Base-by-base conservation (phyloP, 495 filamentous ascomycete species). In the Hypoxylon crocopeplum region DNA sequence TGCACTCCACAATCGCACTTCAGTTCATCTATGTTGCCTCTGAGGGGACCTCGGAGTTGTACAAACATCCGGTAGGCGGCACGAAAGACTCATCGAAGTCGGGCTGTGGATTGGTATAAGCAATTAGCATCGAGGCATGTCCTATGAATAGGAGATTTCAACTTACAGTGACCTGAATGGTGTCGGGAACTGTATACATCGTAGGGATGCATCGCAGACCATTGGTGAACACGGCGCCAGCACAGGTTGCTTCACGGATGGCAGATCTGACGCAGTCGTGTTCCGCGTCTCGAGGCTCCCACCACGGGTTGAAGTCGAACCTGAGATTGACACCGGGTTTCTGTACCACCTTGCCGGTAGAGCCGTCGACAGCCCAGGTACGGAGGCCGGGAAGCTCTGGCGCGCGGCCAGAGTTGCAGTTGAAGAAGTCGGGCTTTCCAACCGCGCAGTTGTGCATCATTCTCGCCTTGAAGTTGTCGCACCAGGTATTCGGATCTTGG, bases 241-340 rank as follows among this genome's bases (percentile, higher is more conserved):
- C 46, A 15, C 58, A 66, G 10, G 53, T 58, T 20, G 53, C 51
- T 10, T 66, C 63, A 4, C 38, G 37, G 30, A 62, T 66, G 12
- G 62, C 53, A 3, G 49, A 32, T 21, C 39, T 19, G n/a, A 65
- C 62, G 21, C 62, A 61, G 27, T 46, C 49, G 16, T 65, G 62
- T 10, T 47, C 21, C 20, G 56, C 57, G 30, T 66, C 62, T 16
- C 48, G 48, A 8, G 39, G 13, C 3, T 49, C 17, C 57, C 56
- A 61, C 20, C 29, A 27, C 2, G 36, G 32, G 29, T 11, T 50
- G 24, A 62, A 66, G 37, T 66, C 62, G 50, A 66, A 66, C 25
- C 62, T 27, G 29, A 65, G 36, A 29, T 65, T 61, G 15, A 65
- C 25, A 16, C 62, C 62, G 3, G 21, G 12, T n/a, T 19, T 47